Evolutionary conservation across 2,329 filamentous ascomycete genomes (phyloP).

Genomic region (Stemphylium beticola): DNA sequence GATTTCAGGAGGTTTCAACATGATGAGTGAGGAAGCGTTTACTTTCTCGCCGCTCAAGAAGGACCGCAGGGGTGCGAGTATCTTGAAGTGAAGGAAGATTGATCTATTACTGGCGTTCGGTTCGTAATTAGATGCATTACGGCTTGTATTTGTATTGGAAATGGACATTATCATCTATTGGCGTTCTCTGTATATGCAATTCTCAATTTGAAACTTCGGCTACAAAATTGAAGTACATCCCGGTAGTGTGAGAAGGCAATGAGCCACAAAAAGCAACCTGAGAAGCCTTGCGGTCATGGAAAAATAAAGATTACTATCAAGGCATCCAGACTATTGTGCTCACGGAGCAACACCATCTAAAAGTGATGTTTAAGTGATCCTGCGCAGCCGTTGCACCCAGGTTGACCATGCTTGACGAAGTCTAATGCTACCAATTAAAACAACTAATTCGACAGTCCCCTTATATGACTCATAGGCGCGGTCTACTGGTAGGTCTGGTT

Average conservation of each 20-base stretch:
- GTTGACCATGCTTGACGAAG: background rate
- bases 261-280: too few species aligned
- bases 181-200: too few species aligned
- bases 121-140: background rate
- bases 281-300: too few species aligned
- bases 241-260: too few species aligned
- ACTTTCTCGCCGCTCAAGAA: conserved; percentile 51
- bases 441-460: too few species aligned
- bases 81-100: conserved; percentile 28
- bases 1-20: conserved; percentile 43
- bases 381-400: background rate
- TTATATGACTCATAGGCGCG: background rate
- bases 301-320: too few species aligned
- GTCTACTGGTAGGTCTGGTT: background rate
- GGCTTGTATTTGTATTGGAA: background rate
- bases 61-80: conserved; percentile 41
- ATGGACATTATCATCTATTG: too few species aligned
- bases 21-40: conserved; percentile 49
- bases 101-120: background rate
- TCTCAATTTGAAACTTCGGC: background rate
- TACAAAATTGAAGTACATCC: too few species aligned
- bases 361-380: background rate
- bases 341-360: too few species aligned
- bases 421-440: background rate
- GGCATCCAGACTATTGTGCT: too few species aligned